These are phyloP conservation scores for Periconia sp. DNA, from an alignment of 2,329 filamentous ascomycete species.

Conservation along the genomic window DNA sequence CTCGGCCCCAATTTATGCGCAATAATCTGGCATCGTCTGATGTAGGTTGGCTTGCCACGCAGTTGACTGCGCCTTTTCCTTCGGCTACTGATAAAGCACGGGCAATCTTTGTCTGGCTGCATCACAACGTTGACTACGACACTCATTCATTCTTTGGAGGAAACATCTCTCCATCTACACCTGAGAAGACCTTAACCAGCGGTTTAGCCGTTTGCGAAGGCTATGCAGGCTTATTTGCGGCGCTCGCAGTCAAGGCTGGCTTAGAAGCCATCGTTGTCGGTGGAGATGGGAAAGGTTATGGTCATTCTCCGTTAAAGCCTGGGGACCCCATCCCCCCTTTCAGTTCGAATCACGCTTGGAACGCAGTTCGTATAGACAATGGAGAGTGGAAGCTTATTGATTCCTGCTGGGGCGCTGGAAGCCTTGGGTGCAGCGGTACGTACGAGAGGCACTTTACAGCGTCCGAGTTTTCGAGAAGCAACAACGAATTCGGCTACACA, in stretches of 20 bases:
- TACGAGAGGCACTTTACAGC: slow-evolving; percentile 21
- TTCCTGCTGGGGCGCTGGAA: slow-evolving; percentile 89
- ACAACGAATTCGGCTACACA: slow-evolving; percentile 79
- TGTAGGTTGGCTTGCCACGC: slow-evolving; percentile 75
- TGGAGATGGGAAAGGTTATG: slow-evolving; percentile 88
- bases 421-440: slow-evolving; percentile 51
- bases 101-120: slow-evolving; percentile 92
- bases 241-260: slow-evolving; percentile 78
- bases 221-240: slow-evolving; percentile 82
- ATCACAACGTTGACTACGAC: slow-evolving; percentile 92
- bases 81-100: slow-evolving; percentile 90
- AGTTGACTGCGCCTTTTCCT: slow-evolving; percentile 78
- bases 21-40: slow-evolving; percentile 71
- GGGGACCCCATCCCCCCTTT: slow-evolving; percentile 71
- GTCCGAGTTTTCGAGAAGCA: slow-evolving; percentile 64
- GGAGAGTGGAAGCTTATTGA: slow-evolving; percentile 93
- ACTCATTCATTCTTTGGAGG: slow-evolving; percentile 77
- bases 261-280: slow-evolving; percentile 76
- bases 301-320: slow-evolving; percentile 67
- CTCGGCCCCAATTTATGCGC: slow-evolving; percentile 76
- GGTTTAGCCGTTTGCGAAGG: slow-evolving; percentile 91
- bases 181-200: slow-evolving; percentile 73
- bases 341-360: slow-evolving; percentile 82
- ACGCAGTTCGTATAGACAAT: slow-evolving; percentile 84
- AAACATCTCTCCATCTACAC: slow-evolving; percentile 69